A percentile compares a stretch with the other conserved stretches of the same genome.
phyloP scores from a whole-genome alignment of 2,329 filamentous ascomycete genomes.

The Xylariomycetidae sp. region DNA sequence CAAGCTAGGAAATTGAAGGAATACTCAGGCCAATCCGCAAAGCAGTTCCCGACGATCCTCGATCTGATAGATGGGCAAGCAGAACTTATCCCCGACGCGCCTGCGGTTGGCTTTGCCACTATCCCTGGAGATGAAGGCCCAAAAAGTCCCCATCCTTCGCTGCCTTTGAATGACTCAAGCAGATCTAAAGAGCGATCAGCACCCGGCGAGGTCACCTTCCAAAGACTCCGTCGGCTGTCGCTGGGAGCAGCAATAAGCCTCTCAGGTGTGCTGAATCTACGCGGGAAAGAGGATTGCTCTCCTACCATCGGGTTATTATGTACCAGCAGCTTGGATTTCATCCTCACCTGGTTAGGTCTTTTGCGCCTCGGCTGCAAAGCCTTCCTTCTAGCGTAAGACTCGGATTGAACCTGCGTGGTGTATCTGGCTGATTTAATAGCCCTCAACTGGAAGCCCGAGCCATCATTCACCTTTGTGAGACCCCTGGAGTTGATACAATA shows the following conservation, averaged over 20 bases:
- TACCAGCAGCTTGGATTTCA: constrained; percentile 51
- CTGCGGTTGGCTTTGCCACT: constrained; percentile 47
- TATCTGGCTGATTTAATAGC: constrained; percentile 25
- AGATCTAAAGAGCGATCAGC: no score
- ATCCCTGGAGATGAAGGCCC: constrained; percentile 7
- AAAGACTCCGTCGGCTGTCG: constrained; percentile 26
- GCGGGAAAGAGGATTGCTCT: constrained; percentile 13
- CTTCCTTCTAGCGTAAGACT: constrained; percentile 49
- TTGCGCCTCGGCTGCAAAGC: constrained; percentile 51
- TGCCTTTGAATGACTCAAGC: no score
- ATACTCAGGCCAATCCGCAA: constrained; percentile 12
- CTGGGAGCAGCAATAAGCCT: constrained; percentile 28
- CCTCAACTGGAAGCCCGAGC: constrained; percentile 41
- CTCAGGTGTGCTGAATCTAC: background rate
- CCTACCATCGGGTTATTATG: constrained; percentile 45
- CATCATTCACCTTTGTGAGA: constrained; percentile 48
- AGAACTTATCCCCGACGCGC: constrained; percentile 27
- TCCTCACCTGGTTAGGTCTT: constrained; percentile 56
- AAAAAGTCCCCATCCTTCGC: no score
- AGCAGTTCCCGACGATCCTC: constrained; percentile 40
- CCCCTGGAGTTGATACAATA: constrained; percentile 36
- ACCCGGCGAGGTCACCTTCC: constrained; percentile 22
- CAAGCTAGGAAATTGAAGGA: constrained; percentile 40
- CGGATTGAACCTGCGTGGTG: no score
- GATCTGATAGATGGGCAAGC: constrained; percentile 47